Base-by-base conservation (phyloP, 2,329 filamentous ascomycete species). In the Aspergillus neoniger region DNA sequence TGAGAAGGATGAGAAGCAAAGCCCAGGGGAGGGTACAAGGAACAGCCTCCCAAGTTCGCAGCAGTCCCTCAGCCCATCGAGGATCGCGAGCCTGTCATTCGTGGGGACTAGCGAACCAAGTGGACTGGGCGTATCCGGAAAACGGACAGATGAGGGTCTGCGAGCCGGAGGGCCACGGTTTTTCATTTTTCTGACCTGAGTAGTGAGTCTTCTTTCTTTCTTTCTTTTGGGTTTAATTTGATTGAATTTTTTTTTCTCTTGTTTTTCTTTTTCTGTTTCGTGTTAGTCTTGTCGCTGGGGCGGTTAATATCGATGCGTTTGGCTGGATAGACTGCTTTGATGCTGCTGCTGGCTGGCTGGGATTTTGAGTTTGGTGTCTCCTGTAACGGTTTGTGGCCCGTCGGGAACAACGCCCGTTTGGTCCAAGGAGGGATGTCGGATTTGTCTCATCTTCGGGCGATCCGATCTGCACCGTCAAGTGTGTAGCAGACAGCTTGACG, bases 381-480 rank as follows among this genome's bases (percentile, higher is more conserved):
- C 23, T 43, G 48, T 36, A 58, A 58, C 56, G 48, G 48, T 58
- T 55, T 30, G 30, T 39, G 36, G 38, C 17, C 38, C n/a, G 52
- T 25, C 23, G 52, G 52, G 38, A 41, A 21, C 12, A 52, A 5
- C 28, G 32, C 36, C 51, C 19, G 30, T 53, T 39, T 39, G 36
- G 51, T 44, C 41, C 10, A 44, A 21, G 17, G 19, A 14, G 19
- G 17, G 41, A 21, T 39, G 36, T 38, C 21, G 51, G 36, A 30
- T 55, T 43, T 57, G 25, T 62, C 30, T 59, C 53, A 62, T 47
- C 38, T 54, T 38, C 23, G 57, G 63, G 55, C 64, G 63, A 65
- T 66, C 64, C 47, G 57, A 66, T 65, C 64, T 62, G 58, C 64
- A 61, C 36, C 53, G 51, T 50, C 56, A 54, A 28, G 36, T 28